Evolutionary conservation across 225 moss, liverwort and hornwort species (phyloP), one percentile per base, ranked within the genome.

Genomic region (Asterella californica): DNA sequence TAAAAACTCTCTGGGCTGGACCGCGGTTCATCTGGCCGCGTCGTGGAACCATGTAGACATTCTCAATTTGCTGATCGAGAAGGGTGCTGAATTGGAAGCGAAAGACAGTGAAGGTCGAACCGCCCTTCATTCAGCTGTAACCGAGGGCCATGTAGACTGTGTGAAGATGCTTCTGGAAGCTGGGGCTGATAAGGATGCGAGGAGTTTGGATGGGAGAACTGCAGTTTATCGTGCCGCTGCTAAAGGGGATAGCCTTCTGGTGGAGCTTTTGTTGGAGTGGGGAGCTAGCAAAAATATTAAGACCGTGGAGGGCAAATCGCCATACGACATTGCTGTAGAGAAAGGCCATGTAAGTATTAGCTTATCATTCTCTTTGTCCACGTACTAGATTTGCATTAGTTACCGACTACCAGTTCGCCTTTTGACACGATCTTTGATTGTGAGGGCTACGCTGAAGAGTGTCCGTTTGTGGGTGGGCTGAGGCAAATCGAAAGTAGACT

Each of bases 11-110:
- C 84, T 88, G 46, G 92, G 91, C 6, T 94, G 94, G 94, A 96
- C 92, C 0, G 90, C 96, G 19, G 90, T 96, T 60, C 96, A 96
- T 65, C 85, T 96, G 50, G 90, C 96, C 0, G 90, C 96, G 2
- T 90, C 92, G 32, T 86, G 94, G 69, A 92, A 91, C 33, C 88
- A 92, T 7, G 59, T 88, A 4, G 87, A 87, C 25, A 90, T 94
- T 22, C 72, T 94, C 0, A 86, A 82, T 10, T 84, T 96, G 11
- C 83, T 96, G 52, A 88, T 94, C 25, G 91, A 91, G 24, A 88
- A 87, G 0, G 93, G 91, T 0, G 91, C 91, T 0, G 79, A 92
- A 38, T 83, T 91, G 84, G 90, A 91, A 42, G 93, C 92, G 0
- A 78, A 71, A 0, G 96, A 96, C 38, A 87, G 72, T 72, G 89